Evolutionary conservation across 1,139 yeast species (phyloP), one percentile per base, ranked within the genome.

Genomic region (Hyphopichia fennica): DNA sequence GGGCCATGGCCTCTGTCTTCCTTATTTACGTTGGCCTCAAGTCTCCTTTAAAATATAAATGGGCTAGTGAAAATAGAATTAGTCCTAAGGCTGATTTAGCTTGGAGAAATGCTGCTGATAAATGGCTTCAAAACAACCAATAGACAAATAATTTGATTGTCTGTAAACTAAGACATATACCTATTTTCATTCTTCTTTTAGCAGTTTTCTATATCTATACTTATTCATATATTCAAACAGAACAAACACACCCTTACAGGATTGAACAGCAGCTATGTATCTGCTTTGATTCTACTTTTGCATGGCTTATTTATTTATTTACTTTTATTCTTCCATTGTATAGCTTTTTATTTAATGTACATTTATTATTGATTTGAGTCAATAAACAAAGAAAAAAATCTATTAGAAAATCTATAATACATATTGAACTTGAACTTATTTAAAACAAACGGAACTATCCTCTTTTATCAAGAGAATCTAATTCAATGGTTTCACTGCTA

Each of bases 41-140:
- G 56, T 71, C 78, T 5, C 79, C 79, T 19, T 60, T 68, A 51
- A 73, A 73, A 51, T 68, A 73, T 57, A 61, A 65, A 51, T 72
- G 67, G 68, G 65, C 67, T 38, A 54, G 64, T 37, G 77, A 72
- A 49, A 70, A 64, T 56, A 68, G 77, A 60, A 51, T 71, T 46
- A 70, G 75, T 53, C 79, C 79, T 34, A 73, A 73, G 58, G 76
- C 78, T 35, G 79, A 73, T 46, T 69, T 72, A 52, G 77, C 78
- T n/a, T 73, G 77, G 76, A 72, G 79, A 65, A 70, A 67, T 50
- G 71, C 75, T 43, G 71, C 78, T 36, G 69, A 69, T 45, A 66
- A 69, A 51, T 73, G 79, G 79, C 63, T 73, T 46, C 74, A 72
- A 41, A 58, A 61, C 45, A 58, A 64, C 39, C 35, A 38, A 14